phyloP scores from a whole-genome alignment of 192 early-diverging fungal genomes.

The Mycoemilia scoparia region DNA sequence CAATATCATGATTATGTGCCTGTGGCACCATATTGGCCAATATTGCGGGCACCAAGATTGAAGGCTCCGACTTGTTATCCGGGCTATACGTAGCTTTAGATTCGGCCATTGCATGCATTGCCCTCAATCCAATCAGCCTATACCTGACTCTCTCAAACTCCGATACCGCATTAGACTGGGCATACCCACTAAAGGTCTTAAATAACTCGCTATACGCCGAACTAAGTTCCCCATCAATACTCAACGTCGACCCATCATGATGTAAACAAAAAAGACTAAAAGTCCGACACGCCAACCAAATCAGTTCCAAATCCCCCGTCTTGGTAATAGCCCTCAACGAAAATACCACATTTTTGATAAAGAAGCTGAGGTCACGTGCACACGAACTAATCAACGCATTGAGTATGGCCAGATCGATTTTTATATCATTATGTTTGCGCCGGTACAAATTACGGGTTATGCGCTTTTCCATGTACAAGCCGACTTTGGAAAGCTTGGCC shows the following conservation, averaged over 20 bases:
- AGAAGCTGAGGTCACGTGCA: slow-evolving; percentile 57
- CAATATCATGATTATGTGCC: not conserved
- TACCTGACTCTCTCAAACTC: slow-evolving; percentile 1
- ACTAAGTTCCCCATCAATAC: slow-evolving; percentile 44
- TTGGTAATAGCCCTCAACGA: slow-evolving; percentile 41
- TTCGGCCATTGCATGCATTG: slow-evolving; percentile 38
- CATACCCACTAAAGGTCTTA: slow-evolving; percentile 30
- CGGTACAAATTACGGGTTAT: slow-evolving; percentile 44
- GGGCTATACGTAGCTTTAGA: slow-evolving; percentile 42
- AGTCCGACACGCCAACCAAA: slow-evolving; percentile 37
- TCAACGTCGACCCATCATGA: slow-evolving; percentile 51
- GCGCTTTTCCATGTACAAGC: slow-evolving; percentile 57
- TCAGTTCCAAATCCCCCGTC: slow-evolving; percentile 37
- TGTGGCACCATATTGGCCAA: slow-evolving; percentile 8
- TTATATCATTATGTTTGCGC: slow-evolving; percentile 39
- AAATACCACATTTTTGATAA: slow-evolving; percentile 61
- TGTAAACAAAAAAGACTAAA: slow-evolving; percentile 51
- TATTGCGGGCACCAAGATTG: slow-evolving; percentile 37
- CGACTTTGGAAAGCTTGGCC: slow-evolving; percentile 80
- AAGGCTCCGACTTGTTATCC: slow-evolving; percentile 38
- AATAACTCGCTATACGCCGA: slow-evolving; percentile 37
- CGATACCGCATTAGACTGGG: slow-evolving; percentile 1
- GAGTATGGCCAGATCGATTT: slow-evolving; percentile 55
- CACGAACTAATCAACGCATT: slow-evolving; percentile 53
- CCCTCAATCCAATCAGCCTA: slow-evolving; percentile 38